A percentile compares a stretch with the other conserved stretches of the same genome.
Conservation (phyloP, 1,284 basidiomycete genomes). For the Cutaneotrichosporon dermatis region DNA sequence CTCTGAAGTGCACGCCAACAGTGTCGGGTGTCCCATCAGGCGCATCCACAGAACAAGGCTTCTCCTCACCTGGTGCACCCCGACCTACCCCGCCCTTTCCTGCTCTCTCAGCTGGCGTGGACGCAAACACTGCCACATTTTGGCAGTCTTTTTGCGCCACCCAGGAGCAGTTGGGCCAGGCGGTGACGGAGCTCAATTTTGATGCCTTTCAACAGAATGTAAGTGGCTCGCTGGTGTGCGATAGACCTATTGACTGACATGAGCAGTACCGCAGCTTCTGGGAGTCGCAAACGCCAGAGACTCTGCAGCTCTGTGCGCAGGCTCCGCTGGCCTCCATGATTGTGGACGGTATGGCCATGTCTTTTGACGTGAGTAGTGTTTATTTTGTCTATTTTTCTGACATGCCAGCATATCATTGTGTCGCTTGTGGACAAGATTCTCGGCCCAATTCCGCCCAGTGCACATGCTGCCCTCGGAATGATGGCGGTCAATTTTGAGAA, state of each 20-base stretch:
- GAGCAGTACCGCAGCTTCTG: constrained; percentile 35
- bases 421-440: constrained; percentile 28
- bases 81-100: constrained; percentile 30
- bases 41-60: neutral
- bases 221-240: constrained; percentile 1
- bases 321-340: constrained; percentile 15
- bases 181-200: constrained; percentile 25
- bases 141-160: constrained; percentile 35
- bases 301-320: constrained; percentile 22
- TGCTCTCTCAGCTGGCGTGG: constrained; percentile 14
- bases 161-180: constrained; percentile 29
- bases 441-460: constrained; percentile 14
- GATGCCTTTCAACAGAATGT: constrained; percentile 37
- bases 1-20: constrained; percentile 1
- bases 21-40: constrained; percentile 5
- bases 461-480: constrained; percentile 21
- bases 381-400: neutral
- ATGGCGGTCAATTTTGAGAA: constrained; percentile 32
- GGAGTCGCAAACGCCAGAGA: constrained; percentile 20
- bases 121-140: constrained; percentile 18
- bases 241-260: too few relatives aligned
- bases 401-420: constrained; percentile 28
- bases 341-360: constrained; percentile 16
- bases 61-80: constrained; percentile 3
- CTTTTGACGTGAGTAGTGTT: constrained; percentile 10